Evolutionary conservation across 2,329 filamentous ascomycete species (phyloP), one percentile per base, ranked within the genome.

Genomic region (Aspergillus sp.): DNA sequence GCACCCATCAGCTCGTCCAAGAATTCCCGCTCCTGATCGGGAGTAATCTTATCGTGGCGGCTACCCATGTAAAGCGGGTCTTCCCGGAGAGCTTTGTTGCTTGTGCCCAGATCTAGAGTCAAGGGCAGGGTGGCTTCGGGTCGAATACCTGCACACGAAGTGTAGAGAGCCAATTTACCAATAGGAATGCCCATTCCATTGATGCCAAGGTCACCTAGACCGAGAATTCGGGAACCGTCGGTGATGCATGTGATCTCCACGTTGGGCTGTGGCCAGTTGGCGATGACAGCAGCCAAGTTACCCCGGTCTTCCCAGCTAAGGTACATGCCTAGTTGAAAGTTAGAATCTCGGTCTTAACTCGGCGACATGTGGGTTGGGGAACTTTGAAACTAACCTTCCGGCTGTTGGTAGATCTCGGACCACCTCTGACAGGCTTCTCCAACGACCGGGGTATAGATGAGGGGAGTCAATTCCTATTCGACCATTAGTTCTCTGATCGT

Each of bases 141-240:
- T 77, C 92, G 87, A 77, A 98, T 97, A 72, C 95, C 95, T 57
- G 95, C 95, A 70, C 93, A 96, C 46, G 90, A 92, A 58, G 91
- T 96, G 83, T 99, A 99, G 53, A 99, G 85, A 62, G 93, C 87
- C 61, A 98, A 84, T 81, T 99, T 99, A 72, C 95, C 95, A 66
- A 99, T 93, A 61, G 95, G 92, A 76, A 99, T 99, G 65, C 95
- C 95, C 81, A 98, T 96, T 70, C 95, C 95, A 76, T 97, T 97
- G 65, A 99, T 88, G 66, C 95, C 95, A 57, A 98, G 85, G 77
- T 99, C 95, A 67, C 95, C 95, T 39, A 99, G 86, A 70, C 95
- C 93, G 58, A 87, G 75, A 87, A 88, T 97, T 65, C 95, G 89
- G 49, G 93, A 97, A 61, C 95, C 95, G 74, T 99, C 95, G 15